Percentiles rank a stretch among this genome's conserved stretches.
Conservation (phyloP, 2,329 filamentous ascomycete species). For the Xylaria sp. region DNA sequence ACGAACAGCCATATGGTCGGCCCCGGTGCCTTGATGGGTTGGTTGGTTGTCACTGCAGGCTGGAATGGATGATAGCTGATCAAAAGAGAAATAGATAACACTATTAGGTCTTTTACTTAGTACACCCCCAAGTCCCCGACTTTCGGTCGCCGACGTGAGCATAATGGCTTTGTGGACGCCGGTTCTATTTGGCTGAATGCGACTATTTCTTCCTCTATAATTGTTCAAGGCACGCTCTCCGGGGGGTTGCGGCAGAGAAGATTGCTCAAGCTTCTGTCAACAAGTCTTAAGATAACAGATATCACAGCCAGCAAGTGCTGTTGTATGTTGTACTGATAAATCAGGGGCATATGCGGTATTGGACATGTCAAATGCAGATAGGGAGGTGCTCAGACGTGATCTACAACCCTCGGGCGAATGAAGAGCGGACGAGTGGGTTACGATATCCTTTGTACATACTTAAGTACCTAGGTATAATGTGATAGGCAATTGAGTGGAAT, state of each 20-base stretch:
- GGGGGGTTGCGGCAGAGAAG: not conserved
- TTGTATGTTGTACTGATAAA: no score
- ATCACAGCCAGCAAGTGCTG: no score
- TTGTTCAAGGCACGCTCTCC: not conserved
- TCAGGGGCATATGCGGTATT: no score
- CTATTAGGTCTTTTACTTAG: conserved; percentile 1
- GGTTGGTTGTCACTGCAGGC: not conserved
- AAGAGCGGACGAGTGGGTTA: not conserved
- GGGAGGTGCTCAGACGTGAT: not conserved
- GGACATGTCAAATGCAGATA: no score
- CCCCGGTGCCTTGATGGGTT: conserved; percentile 1
- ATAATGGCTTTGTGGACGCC: not conserved
- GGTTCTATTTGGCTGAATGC: not conserved
- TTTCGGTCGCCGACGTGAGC: not conserved
- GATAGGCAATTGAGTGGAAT: not conserved
- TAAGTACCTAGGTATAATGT: not conserved
- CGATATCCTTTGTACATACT: no score
- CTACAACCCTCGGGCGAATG: not conserved
- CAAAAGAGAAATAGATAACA: conserved; percentile 8
- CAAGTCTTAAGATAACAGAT: not conserved
- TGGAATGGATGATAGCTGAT: conserved; percentile 22
- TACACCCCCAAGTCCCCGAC: not conserved
- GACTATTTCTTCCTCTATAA: not conserved
- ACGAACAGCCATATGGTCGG: not conserved
- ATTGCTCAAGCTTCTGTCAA: not conserved